A percentile compares a stretch with the other conserved stretches of the same genome.
Conservation (phyloP, 1,284 basidiomycete species). For the Apiotrichum gracile region DNA sequence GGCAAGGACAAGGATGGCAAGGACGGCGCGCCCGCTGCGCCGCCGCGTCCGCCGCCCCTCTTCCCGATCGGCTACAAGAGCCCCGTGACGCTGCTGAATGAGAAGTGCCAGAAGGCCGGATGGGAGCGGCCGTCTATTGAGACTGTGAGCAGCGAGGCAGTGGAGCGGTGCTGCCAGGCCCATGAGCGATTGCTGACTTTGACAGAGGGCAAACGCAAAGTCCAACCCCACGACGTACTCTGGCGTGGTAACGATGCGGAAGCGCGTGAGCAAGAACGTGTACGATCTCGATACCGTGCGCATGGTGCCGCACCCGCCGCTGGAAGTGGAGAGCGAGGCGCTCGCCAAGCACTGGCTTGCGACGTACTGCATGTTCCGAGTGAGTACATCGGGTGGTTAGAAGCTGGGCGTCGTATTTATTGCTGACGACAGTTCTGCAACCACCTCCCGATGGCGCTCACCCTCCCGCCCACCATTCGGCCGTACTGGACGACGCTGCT, state of each 20-base stretch:
- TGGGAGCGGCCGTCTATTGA: conserved; percentile 76
- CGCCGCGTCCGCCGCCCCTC: conserved; percentile 51
- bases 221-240: conserved; percentile 55
- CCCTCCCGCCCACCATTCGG: conserved; percentile 71
- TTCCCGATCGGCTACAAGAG: conserved; percentile 78
- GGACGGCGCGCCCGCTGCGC: conserved; percentile 18
- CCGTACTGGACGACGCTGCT: conserved; percentile 78
- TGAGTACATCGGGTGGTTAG: conserved; percentile 46
- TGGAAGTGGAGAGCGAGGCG: conserved; percentile 57
- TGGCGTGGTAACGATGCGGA: conserved; percentile 57
- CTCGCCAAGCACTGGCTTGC: conserved; percentile 84
- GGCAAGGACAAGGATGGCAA: conserved; percentile 14
- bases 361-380: conserved; percentile 77
- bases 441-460: conserved; percentile 65
- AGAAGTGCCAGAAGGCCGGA: conserved; percentile 77
- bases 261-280: conserved; percentile 63
- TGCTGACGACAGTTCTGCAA: conserved; percentile 63
- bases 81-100: conserved; percentile 67
- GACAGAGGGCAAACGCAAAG: conserved; percentile 50
- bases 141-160: conserved; percentile 51
- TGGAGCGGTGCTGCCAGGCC: too few species aligned
- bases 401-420: background rate
- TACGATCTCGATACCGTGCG: conserved; percentile 61
- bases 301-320: conserved; percentile 64
- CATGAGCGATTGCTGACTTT: too few species aligned